Conservation (phyloP, 495 filamentous ascomycete species). For the Peziza echinospora region DNA sequence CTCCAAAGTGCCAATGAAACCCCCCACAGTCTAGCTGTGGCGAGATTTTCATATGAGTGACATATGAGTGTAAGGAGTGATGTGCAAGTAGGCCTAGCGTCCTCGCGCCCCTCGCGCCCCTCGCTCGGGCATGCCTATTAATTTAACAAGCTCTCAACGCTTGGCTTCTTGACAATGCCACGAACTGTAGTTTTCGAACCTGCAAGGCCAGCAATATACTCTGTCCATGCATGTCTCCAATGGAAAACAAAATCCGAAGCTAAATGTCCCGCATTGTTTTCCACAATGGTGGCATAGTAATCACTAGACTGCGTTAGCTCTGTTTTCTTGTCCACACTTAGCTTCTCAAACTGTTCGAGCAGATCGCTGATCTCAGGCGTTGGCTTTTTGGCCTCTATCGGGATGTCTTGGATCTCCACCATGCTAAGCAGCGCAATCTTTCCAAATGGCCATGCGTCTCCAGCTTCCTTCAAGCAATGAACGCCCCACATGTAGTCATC, state of each 20-base stretch:
- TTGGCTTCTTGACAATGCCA: neutral
- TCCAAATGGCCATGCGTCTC: neutral
- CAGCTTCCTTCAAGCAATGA: neutral
- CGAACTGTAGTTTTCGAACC: neutral
- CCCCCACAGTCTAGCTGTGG: no score
- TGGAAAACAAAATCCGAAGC: neutral
- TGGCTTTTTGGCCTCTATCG: neutral
- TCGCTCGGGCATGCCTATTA: no score
- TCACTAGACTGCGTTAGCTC: neutral
- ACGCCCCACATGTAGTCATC: neutral
- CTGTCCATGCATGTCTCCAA: neutral
- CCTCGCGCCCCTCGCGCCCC: no score
- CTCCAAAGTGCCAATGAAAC: no score
- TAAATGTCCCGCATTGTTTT: neutral
- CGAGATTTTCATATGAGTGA: no score
- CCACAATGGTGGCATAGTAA: neutral
- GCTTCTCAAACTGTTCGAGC: neutral
- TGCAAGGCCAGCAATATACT: neutral
- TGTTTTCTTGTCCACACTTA: neutral
- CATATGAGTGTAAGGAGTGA: no score
- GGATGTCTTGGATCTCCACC: neutral
- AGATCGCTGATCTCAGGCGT: neutral
- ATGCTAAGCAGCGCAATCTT: neutral
- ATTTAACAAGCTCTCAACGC: neutral
- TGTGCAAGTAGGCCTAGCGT: no score